Percentiles rank a stretch among this genome's conserved stretches.
Evolutionary conservation across 1,139 yeast species (phyloP).

Genomic region (Saccharomyces hybrid): DNA sequence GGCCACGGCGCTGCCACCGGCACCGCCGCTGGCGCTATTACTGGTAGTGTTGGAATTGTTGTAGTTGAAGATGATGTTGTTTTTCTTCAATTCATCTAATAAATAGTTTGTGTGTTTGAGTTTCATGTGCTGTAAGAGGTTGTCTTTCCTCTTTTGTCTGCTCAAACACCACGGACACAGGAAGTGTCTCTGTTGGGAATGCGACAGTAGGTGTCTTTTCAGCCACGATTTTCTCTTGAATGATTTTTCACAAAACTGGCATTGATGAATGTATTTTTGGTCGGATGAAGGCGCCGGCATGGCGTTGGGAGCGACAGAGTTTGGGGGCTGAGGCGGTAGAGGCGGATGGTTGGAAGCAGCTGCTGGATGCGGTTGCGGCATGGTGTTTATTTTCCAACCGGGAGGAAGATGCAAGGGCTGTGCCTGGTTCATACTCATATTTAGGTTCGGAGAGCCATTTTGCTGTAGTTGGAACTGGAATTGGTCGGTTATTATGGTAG

Average conservation of each 20-base stretch:
- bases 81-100: constrained; percentile 20
- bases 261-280: constrained; percentile 45
- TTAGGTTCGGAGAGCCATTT: background rate
- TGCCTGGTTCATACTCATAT: background rate
- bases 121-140: constrained; percentile 32
- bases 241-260: constrained; percentile 66
- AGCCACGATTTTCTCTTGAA: constrained; percentile 92
- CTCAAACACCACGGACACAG: constrained; percentile 73
- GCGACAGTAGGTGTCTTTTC: constrained; percentile 81
- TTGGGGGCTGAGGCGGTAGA: constrained; percentile 41
- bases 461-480: background rate
- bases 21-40: background rate
- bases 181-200: constrained; percentile 80
- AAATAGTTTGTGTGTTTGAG: constrained; percentile 25
- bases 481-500: background rate
- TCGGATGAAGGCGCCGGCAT: background rate
- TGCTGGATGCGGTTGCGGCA: constrained; percentile 12
- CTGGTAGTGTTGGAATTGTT: constrained; percentile 2
- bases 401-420: background rate
- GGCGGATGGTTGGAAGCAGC: background rate
- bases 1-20: constrained; percentile 1
- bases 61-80: constrained; percentile 15
- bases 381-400: background rate
- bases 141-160: constrained; percentile 65
- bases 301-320: constrained; percentile 17